Evolutionary conservation across 2,329 filamentous ascomycete genomes (phyloP), one percentile per base, ranked within the genome.

Genomic region (Tolypocladium tropicale): DNA sequence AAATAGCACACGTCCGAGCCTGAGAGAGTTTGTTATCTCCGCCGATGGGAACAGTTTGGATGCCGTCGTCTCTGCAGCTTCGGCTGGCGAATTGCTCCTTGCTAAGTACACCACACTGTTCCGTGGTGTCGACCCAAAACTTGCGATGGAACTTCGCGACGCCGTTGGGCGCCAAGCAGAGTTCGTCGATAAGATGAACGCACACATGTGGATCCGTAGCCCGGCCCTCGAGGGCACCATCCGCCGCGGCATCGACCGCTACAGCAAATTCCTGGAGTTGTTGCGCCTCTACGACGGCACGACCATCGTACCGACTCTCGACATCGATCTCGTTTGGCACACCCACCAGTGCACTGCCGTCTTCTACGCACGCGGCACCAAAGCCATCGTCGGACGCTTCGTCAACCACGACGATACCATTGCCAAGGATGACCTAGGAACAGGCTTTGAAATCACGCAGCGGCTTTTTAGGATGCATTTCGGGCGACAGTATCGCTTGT

Each of bases 301-400:
- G 11, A 68, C 66, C 16, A 57, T 72, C 4, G 73, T 75, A 2
- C 74, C 74, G 0, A 75, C 73, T 0, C 59, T 74, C 5, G 73
- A 75, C 56, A 68, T 76, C 21, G 74, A 76, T 57, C 62, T 76
- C 0, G 68, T 67, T 1, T 76, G 74, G 74, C 72, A 76, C 52
- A 76, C 74, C 0, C 72, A 76, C 53, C 73, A 75, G 54, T 69
- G 68, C 51, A 67, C 65, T 1, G 63, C 70, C 0, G 56, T 30
- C 2, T 16, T 55, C 1, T 75, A 75, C 56, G 57, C 56, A 0
- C 37, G 55, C 25, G 58, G 55, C 0, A 61, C 61, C 49, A 61
- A 61, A 41, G 46, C 54, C 0, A 14, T 60, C 2, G 53, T 58
- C 0, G 66, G 67, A 0, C 57, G 59, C 3, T 68, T 70, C 51